Evolutionary conservation across 305 asterid species (phyloP), one percentile per base, ranked within the genome.

Genomic region (Ruellia speciosa): DNA sequence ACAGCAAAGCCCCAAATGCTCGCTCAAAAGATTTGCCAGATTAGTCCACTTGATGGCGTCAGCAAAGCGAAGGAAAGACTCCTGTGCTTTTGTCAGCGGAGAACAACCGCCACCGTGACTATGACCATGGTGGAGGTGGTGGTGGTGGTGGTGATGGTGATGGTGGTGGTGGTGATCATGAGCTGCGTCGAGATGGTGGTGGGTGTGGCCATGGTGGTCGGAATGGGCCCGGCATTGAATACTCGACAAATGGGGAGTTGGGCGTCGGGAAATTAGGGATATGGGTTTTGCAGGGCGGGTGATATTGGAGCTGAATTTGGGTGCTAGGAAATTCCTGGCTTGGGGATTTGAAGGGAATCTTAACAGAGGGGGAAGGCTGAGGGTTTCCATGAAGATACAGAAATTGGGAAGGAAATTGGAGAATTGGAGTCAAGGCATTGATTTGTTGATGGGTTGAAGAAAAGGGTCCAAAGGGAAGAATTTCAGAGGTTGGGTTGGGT

Each of bases 1-100:
- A 77, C 99, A 93, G 66, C 96, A 88, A 39, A 84, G 86, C 79
- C 79, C 74, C 81, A 88, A 71, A 77, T 86, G 80, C 73, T 88
- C 92, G 73, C 95, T 71, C 56, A 88, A 60, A 68, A 79, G 79
- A 65, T 75, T 71, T 5, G 99, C 95, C 39, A 84, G 64, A 6
- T 81, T 75, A 48, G 84, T 68, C 97, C 96, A 93, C 67, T 69
- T 81, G 34, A 75, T 56, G 31, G 78, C 79, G 60, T 65, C 75
- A 0, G 99, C 97, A 33, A 86, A 76, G 12, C 65, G 65, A 24
- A 86, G 78, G 69, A 88, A 75, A 39, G 46, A 33, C 69, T 75
- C 66, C 82, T 93, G 97, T 7, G 79, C 50, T 63, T 77, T 79
- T 16, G 96, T 86, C 40, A 84, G 67, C 69, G 74, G 59, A 50